phyloP scores from a whole-genome alignment of 2,329 filamentous ascomycete species.

The Monilinia aucupariae region DNA sequence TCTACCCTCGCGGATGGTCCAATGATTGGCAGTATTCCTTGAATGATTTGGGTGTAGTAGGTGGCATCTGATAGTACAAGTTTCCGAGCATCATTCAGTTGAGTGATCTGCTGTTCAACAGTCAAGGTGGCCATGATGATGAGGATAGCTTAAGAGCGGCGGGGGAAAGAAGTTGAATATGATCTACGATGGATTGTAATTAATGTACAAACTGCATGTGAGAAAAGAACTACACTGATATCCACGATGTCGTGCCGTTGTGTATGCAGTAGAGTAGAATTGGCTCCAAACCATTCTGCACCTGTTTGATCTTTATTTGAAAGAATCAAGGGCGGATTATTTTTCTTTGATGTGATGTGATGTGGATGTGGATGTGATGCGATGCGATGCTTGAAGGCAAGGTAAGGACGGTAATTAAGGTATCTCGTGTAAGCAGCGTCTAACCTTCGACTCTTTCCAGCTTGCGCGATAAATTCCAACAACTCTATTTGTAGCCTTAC shows the following conservation, averaged over 20 bases:
- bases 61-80: slow-evolving; percentile 80
- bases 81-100: slow-evolving; percentile 85
- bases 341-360: slow-evolving; percentile 14
- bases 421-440: no score
- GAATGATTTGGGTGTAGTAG: slow-evolving; percentile 88
- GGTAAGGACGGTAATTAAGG: no score
- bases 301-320: background rate
- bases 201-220: slow-evolving; percentile 24
- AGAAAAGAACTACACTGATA: slow-evolving; percentile 16
- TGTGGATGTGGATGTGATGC: background rate
- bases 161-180: slow-evolving; percentile 16
- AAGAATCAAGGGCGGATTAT: slow-evolving; percentile 9
- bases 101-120: slow-evolving; percentile 71
- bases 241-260: slow-evolving; percentile 7
- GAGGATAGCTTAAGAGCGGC: slow-evolving; percentile 16
- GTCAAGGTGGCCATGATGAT: slow-evolving; percentile 50
- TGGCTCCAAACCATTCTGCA: slow-evolving; percentile 7
- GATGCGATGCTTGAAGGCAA: background rate
- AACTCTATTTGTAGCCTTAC: slow-evolving; percentile 18
- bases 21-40: slow-evolving; percentile 88
- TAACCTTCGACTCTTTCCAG: no score
- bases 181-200: slow-evolving; percentile 27
- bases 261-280: slow-evolving; percentile 1
- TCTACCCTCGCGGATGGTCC: slow-evolving; percentile 68
- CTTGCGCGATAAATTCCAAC: no score